Evolutionary conservation across 2,329 filamentous ascomycete species (phyloP).

Genomic region (Chrysoporthe cubensis): DNA sequence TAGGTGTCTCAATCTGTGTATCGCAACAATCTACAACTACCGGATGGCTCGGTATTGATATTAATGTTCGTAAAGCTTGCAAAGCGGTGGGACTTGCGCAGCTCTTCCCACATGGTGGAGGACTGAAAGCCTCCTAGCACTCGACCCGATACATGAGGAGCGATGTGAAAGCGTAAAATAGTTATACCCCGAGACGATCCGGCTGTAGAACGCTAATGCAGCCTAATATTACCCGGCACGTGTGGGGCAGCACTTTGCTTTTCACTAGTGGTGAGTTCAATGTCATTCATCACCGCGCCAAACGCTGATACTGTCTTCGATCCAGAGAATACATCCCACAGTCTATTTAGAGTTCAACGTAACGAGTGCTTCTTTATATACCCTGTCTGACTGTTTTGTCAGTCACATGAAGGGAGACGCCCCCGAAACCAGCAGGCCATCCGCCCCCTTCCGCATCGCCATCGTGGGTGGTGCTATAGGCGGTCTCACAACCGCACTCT

Average conservation of each 20-base stretch:
- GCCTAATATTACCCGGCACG: not conserved
- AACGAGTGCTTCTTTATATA: not conserved
- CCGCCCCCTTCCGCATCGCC: slow-evolving; percentile 21
- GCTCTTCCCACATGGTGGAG: no score
- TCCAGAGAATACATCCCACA: not conserved
- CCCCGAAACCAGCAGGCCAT: not conserved
- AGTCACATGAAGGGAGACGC: not conserved
- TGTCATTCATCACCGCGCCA: not conserved
- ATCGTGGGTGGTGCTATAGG: slow-evolving; percentile 26
- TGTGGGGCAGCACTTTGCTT: not conserved
- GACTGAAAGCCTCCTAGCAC: no score
- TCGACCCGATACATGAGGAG: no score
- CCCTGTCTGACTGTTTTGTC: not conserved
- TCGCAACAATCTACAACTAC: not conserved
- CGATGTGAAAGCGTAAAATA: no score
- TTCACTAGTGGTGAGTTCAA: not conserved
- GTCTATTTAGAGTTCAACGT: not conserved
- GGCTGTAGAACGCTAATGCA: not conserved
- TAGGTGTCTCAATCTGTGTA: not conserved
- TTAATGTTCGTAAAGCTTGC: not conserved
- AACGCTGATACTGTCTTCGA: not conserved
- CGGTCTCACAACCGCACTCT: slow-evolving; percentile 21
- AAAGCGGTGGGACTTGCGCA: no score
- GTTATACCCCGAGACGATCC: not conserved
- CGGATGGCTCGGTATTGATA: not conserved